These are phyloP conservation scores for Globisporangium alternatum DNA, from an alignment of 352 stramenopile species.

Conservation along the genomic window DNA sequence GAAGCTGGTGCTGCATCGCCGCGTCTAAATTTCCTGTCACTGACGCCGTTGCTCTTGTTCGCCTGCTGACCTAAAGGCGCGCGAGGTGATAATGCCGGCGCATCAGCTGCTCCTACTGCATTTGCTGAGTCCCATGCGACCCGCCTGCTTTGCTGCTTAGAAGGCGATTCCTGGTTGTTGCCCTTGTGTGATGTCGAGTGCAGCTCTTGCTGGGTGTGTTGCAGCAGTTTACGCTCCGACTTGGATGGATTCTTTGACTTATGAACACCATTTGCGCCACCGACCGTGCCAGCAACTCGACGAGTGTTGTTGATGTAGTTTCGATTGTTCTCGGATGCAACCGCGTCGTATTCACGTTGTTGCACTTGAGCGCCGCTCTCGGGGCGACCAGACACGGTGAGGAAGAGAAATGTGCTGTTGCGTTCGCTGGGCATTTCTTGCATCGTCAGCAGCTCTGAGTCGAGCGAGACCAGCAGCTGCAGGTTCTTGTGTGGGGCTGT, in stretches of 20 bases:
- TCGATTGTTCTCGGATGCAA: conserved; percentile 6
- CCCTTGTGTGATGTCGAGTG: not conserved
- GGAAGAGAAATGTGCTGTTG: conserved; percentile 42
- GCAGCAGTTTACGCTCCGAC: not conserved
- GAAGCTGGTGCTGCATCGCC: not conserved
- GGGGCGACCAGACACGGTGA: conserved; percentile 46
- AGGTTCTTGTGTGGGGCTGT: conserved; percentile 29
- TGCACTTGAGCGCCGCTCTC: conserved; percentile 24
- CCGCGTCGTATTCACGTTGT: not conserved
- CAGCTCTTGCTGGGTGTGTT: not conserved
- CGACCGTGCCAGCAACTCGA: not conserved
- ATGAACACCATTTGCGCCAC: not conserved
- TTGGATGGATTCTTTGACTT: not conserved
- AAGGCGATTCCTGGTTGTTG: conserved; percentile 12
- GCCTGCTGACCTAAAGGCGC: not conserved
- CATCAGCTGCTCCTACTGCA: not conserved
- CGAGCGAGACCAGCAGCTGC: conserved; percentile 56
- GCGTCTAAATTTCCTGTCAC: not conserved
- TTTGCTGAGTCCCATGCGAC: conserved; percentile 1
- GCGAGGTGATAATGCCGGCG: not conserved
- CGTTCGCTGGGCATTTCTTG: conserved; percentile 35
- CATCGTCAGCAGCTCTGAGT: conserved; percentile 70
- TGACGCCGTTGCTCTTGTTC: not conserved
- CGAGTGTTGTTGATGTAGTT: not conserved
- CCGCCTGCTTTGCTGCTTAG: not conserved